phyloP scores from a whole-genome alignment of 495 filamentous ascomycete genomes.

The Jackrogersella minutella region DNA sequence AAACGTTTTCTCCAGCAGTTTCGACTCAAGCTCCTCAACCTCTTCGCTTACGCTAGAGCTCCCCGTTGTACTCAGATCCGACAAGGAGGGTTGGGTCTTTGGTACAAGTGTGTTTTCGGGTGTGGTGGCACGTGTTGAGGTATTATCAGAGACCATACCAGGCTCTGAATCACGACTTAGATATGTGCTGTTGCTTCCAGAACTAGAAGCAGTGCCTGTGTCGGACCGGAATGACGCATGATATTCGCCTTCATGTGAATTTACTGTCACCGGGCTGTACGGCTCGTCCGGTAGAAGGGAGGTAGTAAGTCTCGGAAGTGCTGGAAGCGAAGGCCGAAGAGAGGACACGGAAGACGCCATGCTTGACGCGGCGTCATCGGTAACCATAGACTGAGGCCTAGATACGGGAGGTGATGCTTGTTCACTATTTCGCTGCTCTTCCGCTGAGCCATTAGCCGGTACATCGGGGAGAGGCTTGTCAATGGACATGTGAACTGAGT shows the following conservation, averaged over 20 bases:
- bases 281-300: conserved; percentile 51
- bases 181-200: conserved; percentile 73
- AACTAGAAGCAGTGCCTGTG: conserved; percentile 61
- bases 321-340: conserved; percentile 51
- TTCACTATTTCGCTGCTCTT: conserved; percentile 41
- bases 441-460: conserved; percentile 55
- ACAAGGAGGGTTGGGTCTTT: conserved; percentile 59
- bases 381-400: conserved; percentile 50
- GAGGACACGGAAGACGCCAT: conserved; percentile 52
- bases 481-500: conserved; percentile 33
- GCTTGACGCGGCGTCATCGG: conserved; percentile 45
- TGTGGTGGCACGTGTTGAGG: conserved; percentile 89
- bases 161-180: conserved; percentile 83
- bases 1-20: conserved; percentile 82
- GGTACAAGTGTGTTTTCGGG: conserved; percentile 67
- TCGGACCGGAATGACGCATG: conserved; percentile 56
- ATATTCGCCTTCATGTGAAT: conserved; percentile 54
- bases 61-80: conserved; percentile 63
- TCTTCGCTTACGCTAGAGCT: conserved; percentile 75
- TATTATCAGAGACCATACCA: conserved; percentile 79
- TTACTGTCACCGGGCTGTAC: conserved; percentile 57
- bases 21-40: conserved; percentile 78
- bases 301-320: conserved; percentile 60
- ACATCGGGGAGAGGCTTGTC: conserved; percentile 46
- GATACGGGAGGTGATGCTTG: conserved; percentile 49